These are phyloP conservation scores for Oryza australiensis DNA, from an alignment of 176 grass and related monocot species.

Conservation along the genomic window DNA sequence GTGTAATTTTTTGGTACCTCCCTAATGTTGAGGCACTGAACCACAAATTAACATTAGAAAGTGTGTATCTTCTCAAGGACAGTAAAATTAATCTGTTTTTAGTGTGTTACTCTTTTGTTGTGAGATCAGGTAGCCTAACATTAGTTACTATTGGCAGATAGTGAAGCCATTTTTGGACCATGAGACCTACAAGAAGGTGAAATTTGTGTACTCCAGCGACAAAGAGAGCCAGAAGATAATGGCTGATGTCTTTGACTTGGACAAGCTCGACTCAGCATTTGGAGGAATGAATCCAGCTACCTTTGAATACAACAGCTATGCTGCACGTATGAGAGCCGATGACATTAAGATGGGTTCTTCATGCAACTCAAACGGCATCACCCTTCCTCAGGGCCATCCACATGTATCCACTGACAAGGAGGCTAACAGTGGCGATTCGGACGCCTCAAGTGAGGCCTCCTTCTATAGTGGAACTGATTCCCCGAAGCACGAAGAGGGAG, in stretches of 20 bases:
- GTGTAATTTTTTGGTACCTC: background rate
- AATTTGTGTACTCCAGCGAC: slow-evolving; percentile 71
- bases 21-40: background rate
- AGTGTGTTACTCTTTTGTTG: background rate
- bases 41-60: background rate
- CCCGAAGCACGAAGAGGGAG: slow-evolving; percentile 28
- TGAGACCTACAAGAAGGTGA: slow-evolving; percentile 77
- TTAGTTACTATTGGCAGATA: slow-evolving; percentile 47
- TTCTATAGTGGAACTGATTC: slow-evolving; percentile 56
- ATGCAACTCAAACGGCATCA: slow-evolving; percentile 9
- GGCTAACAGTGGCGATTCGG: slow-evolving; percentile 26
- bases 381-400: background rate
- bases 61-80: background rate
- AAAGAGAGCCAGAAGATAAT: slow-evolving; percentile 82
- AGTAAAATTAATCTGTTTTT: background rate
- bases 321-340: slow-evolving; percentile 59
- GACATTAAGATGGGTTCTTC: slow-evolving; percentile 60
- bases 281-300: slow-evolving; percentile 55
- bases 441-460: slow-evolving; percentile 57
- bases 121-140: slow-evolving; percentile 25
- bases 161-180: slow-evolving; percentile 80
- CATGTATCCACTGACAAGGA: slow-evolving; percentile 25
- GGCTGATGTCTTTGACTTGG: slow-evolving; percentile 68
- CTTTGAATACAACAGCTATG: slow-evolving; percentile 65
- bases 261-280: slow-evolving; percentile 65